phyloP scores from a whole-genome alignment of 495 filamentous ascomycete species.

The Lindgomyces ingoldianus region DNA sequence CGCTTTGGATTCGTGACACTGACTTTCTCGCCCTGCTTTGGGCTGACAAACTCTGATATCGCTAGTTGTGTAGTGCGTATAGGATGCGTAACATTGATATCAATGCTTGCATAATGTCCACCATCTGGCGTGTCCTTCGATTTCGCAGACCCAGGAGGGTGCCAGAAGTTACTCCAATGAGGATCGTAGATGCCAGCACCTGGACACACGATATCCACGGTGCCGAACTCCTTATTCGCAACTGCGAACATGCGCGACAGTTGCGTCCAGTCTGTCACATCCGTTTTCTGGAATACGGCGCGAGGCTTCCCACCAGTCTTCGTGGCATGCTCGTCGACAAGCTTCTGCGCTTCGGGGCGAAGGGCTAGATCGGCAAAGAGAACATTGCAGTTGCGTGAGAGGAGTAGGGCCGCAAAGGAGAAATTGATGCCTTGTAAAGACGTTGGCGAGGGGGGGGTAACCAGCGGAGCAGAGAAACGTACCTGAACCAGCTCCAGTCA shows the following conservation, averaged over 20 bases:
- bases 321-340: conserved; percentile 55
- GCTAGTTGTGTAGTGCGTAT: conserved; percentile 68
- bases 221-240: conserved; percentile 57
- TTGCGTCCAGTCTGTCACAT: conserved; percentile 63
- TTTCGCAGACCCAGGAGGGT: conserved; percentile 55
- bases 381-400: conserved; percentile 63
- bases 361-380: conserved; percentile 66
- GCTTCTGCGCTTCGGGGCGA: conserved; percentile 61
- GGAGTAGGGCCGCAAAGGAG: conserved; percentile 59
- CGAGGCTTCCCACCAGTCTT: conserved; percentile 40
- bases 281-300: conserved; percentile 63
- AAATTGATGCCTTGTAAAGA: conserved; percentile 57
- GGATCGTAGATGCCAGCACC: conserved; percentile 72
- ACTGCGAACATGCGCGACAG: conserved; percentile 60
- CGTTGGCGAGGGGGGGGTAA: background rate
- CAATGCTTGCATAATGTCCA: conserved; percentile 54
- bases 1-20: conserved; percentile 48
- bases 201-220: conserved; percentile 65
- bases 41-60: conserved; percentile 58
- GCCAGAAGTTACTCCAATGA: conserved; percentile 68
- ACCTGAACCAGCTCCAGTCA: conserved; percentile 73
- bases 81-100: conserved; percentile 71
- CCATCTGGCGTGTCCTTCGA: conserved; percentile 51
- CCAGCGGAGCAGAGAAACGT: conserved; percentile 25
- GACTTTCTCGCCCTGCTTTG: conserved; percentile 37